Evolutionary conservation across 2,329 filamentous ascomycete species (phyloP), one percentile per base, ranked within the genome.

Genomic region (Sporothrix euskadiensis): DNA sequence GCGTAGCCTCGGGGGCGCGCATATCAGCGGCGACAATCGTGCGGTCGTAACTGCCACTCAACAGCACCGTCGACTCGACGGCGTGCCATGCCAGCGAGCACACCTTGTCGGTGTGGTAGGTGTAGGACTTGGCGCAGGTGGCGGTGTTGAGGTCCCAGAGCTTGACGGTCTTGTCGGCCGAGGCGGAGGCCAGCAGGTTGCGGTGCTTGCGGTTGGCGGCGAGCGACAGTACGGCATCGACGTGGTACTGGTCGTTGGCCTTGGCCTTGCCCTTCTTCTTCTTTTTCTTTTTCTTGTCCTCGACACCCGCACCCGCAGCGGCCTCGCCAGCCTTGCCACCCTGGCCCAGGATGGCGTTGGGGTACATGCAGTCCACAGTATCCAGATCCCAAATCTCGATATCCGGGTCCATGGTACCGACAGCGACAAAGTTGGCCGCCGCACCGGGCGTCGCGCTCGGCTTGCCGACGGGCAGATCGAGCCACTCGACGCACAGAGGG

Each of bases 321-420:
- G 68, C 66, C 14, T 47, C 49, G 12, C 56, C 57, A n/a, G 30
- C 79, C 63, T 85, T 86, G 52, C 85, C 86, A 39, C 85, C 85
- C 80, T 95, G 92, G 10, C 96, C 96, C 5, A 99, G 89, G 76
- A 99, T 97, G 10, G 95, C 94, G 80, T 97, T 97, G 30, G 96
- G 96, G 80, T 98, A 99, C 92, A 99, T 97, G 89, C 92, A 93
- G 84, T 99, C 96, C 71, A 99, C 90, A 8, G 94, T 92, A 81
- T 99, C 96, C 71, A 99, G 86, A 80, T 99, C 94, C 96, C 96
- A 99, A 71, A 99, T 90, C 84, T 99, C 96, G 78, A 99, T 99
- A 79, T 99, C 96, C 1, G 96, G 95, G 80, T 98, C 95, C 90
- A 98, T 97, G 4, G 96, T 98, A 73, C 94, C 96, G 52, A 99